These are phyloP conservation scores for Alternaria gaisen DNA, from an alignment of 2,329 filamentous ascomycete genomes.

Conservation along the genomic window DNA sequence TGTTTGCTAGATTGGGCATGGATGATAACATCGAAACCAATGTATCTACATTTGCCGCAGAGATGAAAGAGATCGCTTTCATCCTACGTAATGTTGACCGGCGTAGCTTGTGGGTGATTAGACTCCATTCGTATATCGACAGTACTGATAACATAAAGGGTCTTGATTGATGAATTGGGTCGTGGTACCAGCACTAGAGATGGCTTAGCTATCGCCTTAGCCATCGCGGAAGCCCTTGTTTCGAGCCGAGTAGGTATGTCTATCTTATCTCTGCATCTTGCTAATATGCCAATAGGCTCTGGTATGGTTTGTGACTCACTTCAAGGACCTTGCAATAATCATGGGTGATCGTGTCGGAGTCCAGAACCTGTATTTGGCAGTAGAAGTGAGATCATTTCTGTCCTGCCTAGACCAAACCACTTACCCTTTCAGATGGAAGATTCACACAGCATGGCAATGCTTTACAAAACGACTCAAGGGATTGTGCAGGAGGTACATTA, in stretches of 20 bases:
- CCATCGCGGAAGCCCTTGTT: constrained; percentile 87
- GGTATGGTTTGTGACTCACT: constrained; percentile 96
- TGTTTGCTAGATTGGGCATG: constrained; percentile 87
- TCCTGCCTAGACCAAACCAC: constrained; percentile 4
- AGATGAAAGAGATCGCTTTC: constrained; percentile 96
- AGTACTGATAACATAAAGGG: constrained; percentile 40
- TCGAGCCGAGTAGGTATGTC: constrained; percentile 62
- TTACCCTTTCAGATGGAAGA: constrained; percentile 47
- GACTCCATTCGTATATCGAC: not conserved
- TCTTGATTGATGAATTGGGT: constrained; percentile 91
- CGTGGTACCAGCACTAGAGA: constrained; percentile 89
- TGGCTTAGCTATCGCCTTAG: constrained; percentile 86
- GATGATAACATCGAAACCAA: constrained; percentile 91
- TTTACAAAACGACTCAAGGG: constrained; percentile 82
- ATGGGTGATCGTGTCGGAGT: constrained; percentile 80
- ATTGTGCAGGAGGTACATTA: constrained; percentile 77
- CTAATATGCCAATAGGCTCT: constrained; percentile 61
- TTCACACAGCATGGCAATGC: constrained; percentile 78
- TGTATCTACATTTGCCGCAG: constrained; percentile 89
- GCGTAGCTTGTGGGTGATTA: constrained; percentile 65
- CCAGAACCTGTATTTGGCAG: constrained; percentile 80
- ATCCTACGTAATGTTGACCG: constrained; percentile 84
- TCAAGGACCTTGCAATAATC: constrained; percentile 80
- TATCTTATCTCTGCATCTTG: not conserved
- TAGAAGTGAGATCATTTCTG: constrained; percentile 63